Conservation (phyloP, 495 filamentous ascomycete genomes). For the Penicillium maclennaniae region DNA sequence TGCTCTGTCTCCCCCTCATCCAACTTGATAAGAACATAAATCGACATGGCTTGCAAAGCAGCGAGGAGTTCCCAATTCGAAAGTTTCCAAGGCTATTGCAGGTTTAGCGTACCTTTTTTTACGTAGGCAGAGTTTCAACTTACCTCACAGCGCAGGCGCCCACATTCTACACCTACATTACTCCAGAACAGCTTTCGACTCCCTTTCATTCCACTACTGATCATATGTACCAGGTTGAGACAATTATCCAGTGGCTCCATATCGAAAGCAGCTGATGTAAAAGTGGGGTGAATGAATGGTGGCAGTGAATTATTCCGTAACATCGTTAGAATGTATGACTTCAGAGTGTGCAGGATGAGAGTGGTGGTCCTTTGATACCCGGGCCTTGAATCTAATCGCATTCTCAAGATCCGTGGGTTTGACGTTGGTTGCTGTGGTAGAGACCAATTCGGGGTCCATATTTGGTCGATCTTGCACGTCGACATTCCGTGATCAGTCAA, state of each 20-base stretch:
- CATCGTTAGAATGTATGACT: constrained; percentile 42
- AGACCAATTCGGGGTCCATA: constrained; percentile 1
- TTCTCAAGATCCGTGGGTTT: constrained; percentile 28
- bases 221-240: constrained; percentile 43
- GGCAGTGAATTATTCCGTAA: constrained; percentile 34
- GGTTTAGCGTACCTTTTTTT: no score
- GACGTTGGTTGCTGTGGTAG: constrained; percentile 29
- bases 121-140: neutral
- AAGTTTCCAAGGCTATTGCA: constrained; percentile 13
- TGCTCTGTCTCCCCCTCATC: constrained; percentile 44
- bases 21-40: constrained; percentile 40
- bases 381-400: constrained; percentile 23
- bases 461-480: no score
- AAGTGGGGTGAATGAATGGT: constrained; percentile 25
- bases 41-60: constrained; percentile 39
- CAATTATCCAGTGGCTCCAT: constrained; percentile 45
- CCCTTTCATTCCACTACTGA: constrained; percentile 21
- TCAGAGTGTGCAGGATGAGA: constrained; percentile 39
- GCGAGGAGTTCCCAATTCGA: constrained; percentile 38
- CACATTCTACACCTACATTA: constrained; percentile 45
- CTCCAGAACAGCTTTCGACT: constrained; percentile 44
- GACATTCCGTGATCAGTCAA: neutral
- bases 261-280: constrained; percentile 18
- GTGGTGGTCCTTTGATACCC: constrained; percentile 31
- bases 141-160: constrained; percentile 38